Evolutionary conservation across 192 early-diverging fungal genomes (phyloP).

Genomic region (Umbelopsis sp.): DNA sequence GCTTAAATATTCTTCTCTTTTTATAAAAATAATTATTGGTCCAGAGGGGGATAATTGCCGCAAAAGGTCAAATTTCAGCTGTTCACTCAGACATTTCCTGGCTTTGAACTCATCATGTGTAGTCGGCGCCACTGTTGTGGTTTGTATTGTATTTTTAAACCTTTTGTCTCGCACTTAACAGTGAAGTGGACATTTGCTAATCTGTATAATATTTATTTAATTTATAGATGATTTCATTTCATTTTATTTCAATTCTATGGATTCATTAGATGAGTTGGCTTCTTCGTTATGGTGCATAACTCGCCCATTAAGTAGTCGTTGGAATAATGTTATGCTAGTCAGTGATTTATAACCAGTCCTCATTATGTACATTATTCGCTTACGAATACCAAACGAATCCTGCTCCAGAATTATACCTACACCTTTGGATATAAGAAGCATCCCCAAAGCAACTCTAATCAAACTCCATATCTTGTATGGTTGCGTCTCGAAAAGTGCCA

Average conservation of each 20-base stretch:
- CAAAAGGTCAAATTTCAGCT: too few relatives aligned
- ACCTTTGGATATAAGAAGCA: constrained; percentile 16
- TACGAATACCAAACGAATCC: constrained; percentile 6
- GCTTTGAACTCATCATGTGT: too few relatives aligned
- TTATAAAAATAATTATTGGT: too few relatives aligned
- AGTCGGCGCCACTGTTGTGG: too few relatives aligned
- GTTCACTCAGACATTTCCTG: too few relatives aligned
- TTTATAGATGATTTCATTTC: too few relatives aligned
- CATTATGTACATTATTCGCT: not conserved
- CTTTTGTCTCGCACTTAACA: too few relatives aligned
- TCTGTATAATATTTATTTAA: too few relatives aligned
- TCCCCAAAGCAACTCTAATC: not conserved
- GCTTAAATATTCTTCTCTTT: too few relatives aligned
- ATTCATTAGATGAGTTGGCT: not conserved
- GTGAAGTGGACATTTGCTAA: too few relatives aligned
- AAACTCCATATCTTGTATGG: not conserved
- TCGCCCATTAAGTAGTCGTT: not conserved
- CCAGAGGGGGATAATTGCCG: too few relatives aligned
- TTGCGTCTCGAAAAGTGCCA: constrained; percentile 11
- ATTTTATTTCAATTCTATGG: constrained; percentile 7
- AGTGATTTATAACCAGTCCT: not conserved
- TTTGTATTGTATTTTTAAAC: too few relatives aligned
- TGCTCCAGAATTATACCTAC: not conserved
- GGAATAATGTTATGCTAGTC: not conserved
- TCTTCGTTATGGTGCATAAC: constrained; percentile 1